Evolutionary conservation across 78 protist species (phyloP).

Genomic region (Dictyostelium brefeldianum): DNA sequence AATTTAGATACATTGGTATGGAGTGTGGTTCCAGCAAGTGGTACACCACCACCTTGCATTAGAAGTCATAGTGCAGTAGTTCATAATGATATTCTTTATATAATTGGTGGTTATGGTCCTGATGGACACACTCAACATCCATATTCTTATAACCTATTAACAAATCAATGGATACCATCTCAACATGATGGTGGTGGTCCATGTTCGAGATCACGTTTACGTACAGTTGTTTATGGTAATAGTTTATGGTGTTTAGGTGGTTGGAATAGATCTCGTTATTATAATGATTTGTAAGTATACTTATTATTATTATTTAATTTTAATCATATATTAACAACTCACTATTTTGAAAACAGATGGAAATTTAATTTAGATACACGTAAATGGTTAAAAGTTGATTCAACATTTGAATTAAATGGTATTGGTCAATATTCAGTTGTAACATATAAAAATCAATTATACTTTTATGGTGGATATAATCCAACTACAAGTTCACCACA

Average conservation of each 20-base stretch:
- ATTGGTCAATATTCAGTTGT: slow-evolving; percentile 78
- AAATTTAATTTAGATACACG: slow-evolving; percentile 26
- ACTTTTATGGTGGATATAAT: slow-evolving; percentile 70
- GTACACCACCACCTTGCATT: slow-evolving; percentile 75
- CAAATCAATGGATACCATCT: slow-evolving; percentile 31
- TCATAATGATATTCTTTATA: slow-evolving; percentile 46
- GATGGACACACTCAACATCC: slow-evolving; percentile 64
- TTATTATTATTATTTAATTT: too few species aligned
- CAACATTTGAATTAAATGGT: slow-evolving; percentile 60
- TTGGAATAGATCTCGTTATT: slow-evolving; percentile 53
- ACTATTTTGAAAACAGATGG: slow-evolving; percentile 11
- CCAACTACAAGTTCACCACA: slow-evolving; percentile 69
- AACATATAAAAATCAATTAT: slow-evolving; percentile 33
- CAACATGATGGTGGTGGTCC: slow-evolving; percentile 48
- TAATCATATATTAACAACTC: not conserved
- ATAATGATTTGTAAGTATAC: slow-evolving; percentile 28
- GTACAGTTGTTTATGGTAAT: slow-evolving; percentile 72
- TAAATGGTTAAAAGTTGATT: slow-evolving; percentile 33
- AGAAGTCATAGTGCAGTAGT: slow-evolving; percentile 41
- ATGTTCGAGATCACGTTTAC: slow-evolving; percentile 53
- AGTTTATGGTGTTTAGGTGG: slow-evolving; percentile 73
- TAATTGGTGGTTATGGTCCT: slow-evolving; percentile 79
- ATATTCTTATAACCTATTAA: slow-evolving; percentile 26
- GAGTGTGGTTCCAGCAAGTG: slow-evolving; percentile 26
- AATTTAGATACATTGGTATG: slow-evolving; percentile 35